Evolutionary conservation across 1,139 yeast genomes (phyloP).

Genomic region (Debaryomyces coudertii): DNA sequence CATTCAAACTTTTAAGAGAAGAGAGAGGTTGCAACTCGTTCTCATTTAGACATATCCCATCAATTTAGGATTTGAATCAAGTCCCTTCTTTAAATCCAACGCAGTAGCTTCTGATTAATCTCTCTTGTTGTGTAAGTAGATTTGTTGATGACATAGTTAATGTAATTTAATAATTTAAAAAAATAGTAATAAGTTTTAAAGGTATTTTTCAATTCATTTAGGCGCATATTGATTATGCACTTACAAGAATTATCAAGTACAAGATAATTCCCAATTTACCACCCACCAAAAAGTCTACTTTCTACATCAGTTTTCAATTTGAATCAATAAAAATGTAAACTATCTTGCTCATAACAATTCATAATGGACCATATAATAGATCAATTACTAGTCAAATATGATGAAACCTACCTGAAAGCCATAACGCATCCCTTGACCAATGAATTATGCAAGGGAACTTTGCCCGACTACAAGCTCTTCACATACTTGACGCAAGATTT

Average conservation of each 20-base stretch:
- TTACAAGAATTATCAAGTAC: background rate
- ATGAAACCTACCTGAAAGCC: conserved; percentile 27
- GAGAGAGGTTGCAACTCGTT: background rate
- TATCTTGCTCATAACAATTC: background rate
- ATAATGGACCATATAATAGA: conserved; percentile 15
- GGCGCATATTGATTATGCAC: conserved; percentile 8
- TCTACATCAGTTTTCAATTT: too few relatives aligned
- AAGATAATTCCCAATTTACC: too few relatives aligned
- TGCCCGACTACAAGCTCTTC: conserved; percentile 43
- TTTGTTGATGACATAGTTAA: too few relatives aligned
- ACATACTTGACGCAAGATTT: conserved; percentile 54
- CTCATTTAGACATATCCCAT: background rate
- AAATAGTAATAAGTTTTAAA: background rate
- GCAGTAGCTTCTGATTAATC: too few relatives aligned
- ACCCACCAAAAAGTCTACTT: too few relatives aligned
- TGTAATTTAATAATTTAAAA: background rate
- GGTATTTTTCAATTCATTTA: background rate
- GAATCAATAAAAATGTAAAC: too few relatives aligned
- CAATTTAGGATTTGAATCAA: background rate
- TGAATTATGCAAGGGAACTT: conserved; percentile 50
- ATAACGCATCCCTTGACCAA: conserved; percentile 47
- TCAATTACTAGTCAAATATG: conserved; percentile 27
- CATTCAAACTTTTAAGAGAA: background rate
- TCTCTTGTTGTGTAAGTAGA: too few relatives aligned
- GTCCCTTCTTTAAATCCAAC: too few relatives aligned